Base-by-base conservation (phyloP, 371 early-diverging fungal species). In the Mucor saturninus region DNA sequence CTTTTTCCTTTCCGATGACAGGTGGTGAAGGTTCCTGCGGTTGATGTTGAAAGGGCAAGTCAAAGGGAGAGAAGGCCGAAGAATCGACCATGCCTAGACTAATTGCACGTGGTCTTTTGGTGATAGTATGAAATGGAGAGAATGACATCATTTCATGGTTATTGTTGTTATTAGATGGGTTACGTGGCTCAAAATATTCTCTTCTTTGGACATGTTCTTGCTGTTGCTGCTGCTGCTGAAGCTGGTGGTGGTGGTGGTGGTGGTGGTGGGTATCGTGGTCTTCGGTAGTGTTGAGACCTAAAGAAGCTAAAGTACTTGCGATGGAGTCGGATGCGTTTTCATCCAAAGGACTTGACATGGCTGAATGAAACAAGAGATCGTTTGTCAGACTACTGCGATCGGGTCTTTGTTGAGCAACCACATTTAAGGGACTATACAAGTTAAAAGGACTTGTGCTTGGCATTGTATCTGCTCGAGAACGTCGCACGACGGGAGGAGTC, bases 401-500 rank as follows among this genome's bases (percentile, higher is more conserved):
- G 14, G 67, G 67, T 54, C 62, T 53, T 31, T 67, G 58, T 21
- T 67, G 67, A 21, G 57, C 37, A 11, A 50, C 31, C 10, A 61
- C 56, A 26, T 53, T n/a, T 15, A 46, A 52, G 1, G 60, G 26
- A 37, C 35, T 39, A 3, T 9, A 14, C 5, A 51, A 45, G 29
- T 61, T 56, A 50, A 62, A 62, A 5, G 67, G 62, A 2, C 62
- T 15, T 2, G 37, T 60, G 0, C 55, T 57, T 1, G 81, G 81
- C 81, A 80, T 80, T 2, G 81, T 80, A 32, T 73, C 81, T 21
- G 81, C 81, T 26, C 81, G 76, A 54, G 74, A 55, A 42, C 81
- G 62, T 40, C 78, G 30, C 29, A 37, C 46, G 15, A 53, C 46
- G 15, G 57, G 53, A 10, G 53, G 43, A 26, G 59, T 39, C 5